Base-by-base conservation (phyloP, 108 stramenopile genomes). In the Fragilariopsis cylindrus region DNA sequence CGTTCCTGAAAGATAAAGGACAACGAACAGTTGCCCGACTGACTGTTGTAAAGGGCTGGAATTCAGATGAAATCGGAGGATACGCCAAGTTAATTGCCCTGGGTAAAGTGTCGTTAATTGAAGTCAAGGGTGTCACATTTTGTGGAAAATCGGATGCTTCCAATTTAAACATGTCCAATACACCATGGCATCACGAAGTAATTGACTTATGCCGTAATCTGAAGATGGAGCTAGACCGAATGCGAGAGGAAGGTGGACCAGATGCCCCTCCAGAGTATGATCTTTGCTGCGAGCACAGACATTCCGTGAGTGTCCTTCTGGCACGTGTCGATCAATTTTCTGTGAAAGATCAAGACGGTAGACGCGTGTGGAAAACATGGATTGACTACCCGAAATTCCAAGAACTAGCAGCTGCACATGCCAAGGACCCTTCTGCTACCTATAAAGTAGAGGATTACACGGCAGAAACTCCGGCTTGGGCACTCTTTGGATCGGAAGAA, bases 91-190 rank as follows among this genome's bases (percentile, higher is more conserved):
- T 98, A 15, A 92, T 98, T 77, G 93, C 90, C 16, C 74, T 96
- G 52, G 98, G 98, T 4, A 80, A 87, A 43, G 92, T 92, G 12
- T 94, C 92, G 12, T 74, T 99, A 49, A 92, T 99, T 30, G 98
- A 98, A 76, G 85, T 97, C 66, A 98, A 98, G 90, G 98, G 93
- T 13, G 97, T 98, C 2, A 98, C 98, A 6, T 98, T 97, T 77
- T 97, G 98, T 66, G 98, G 98, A 39, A 97, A 96, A 64, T 92
- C 91, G 3, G 97, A 97, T 76, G 97, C 95, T 19, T 95, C 94
- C 64, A 96, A 94, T 80, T 86, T 98, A 30, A 97, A 96, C 79
- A 98, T 97, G 95, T 78, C 85, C 71, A 97, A 98, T 76, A 90
- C 94, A 18, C 98, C 97, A 4, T 97, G 95, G 94, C 98, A 98